phyloP scores from a whole-genome alignment of 495 filamentous ascomycete species.

The Annulohypoxylon moriforme region DNA sequence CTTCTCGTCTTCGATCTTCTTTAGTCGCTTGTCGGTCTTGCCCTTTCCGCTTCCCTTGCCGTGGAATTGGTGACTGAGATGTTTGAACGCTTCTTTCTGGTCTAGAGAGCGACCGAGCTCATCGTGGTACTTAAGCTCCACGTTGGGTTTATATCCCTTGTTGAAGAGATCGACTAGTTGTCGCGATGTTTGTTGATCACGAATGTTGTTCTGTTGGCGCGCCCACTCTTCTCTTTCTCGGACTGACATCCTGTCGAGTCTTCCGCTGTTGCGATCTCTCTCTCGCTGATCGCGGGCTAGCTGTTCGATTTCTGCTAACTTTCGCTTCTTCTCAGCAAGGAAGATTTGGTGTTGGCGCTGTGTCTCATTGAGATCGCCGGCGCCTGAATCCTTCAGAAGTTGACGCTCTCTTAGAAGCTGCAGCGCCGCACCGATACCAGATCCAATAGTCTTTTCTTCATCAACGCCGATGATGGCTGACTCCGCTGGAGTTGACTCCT shows the following conservation, averaged over 20 bases:
- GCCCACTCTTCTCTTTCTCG: conserved; percentile 93
- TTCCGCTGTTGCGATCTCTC: conserved; percentile 82
- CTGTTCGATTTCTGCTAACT: conserved; percentile 79
- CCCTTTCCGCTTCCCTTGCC: conserved; percentile 96
- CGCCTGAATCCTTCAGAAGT: conserved; percentile 72
- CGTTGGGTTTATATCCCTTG: conserved; percentile 86
- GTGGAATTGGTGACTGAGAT: conserved; percentile 96
- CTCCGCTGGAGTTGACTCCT: conserved; percentile 59
- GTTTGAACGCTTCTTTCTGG: conserved; percentile 92
- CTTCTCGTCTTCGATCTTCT: conserved; percentile 98
- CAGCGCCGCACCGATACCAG: conserved; percentile 84
- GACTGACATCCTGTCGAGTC: conserved; percentile 85
- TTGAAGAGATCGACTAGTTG: conserved; percentile 86
- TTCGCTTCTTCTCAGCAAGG: conserved; percentile 77
- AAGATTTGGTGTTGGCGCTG: conserved; percentile 84
- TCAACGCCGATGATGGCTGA: conserved; percentile 81
- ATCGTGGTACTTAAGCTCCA: conserved; percentile 91
- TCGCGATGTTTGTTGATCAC: conserved; percentile 83
- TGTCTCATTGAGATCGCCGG: conserved; percentile 71
- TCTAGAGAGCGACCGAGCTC: conserved; percentile 85
- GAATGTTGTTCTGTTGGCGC: conserved; percentile 83
- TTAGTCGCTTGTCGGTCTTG: conserved; percentile 96
- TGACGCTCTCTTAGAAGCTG: conserved; percentile 84
- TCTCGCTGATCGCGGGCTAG: conserved; percentile 86
- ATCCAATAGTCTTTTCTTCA: conserved; percentile 80